phyloP scores from a whole-genome alignment of 371 early-diverging fungal genomes.

The Syncephalastrum racemosum region DNA sequence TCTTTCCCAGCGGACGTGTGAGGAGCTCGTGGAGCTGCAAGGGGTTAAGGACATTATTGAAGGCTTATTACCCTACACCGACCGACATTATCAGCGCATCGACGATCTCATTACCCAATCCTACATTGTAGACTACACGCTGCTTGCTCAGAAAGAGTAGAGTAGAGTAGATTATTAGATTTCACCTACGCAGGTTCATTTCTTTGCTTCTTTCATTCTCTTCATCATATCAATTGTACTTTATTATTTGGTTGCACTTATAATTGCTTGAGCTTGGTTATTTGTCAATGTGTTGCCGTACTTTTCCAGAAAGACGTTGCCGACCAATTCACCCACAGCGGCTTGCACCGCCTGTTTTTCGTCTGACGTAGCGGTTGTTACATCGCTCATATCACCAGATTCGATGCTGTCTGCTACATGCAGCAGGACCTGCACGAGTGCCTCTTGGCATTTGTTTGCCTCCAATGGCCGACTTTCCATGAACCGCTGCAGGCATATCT shows the following conservation, averaged over 20 bases:
- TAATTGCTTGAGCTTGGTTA: not conserved
- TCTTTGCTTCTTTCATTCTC: too few relatives aligned
- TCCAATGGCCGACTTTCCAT: conserved; percentile 28
- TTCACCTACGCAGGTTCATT: too few relatives aligned
- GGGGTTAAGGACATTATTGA: conserved; percentile 81
- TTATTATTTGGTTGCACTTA: conserved; percentile 11
- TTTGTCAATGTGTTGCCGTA: conserved; percentile 3
- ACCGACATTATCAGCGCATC: conserved; percentile 86
- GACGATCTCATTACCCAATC: conserved; percentile 84
- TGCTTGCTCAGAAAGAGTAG: conserved; percentile 59
- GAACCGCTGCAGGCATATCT: conserved; percentile 29
- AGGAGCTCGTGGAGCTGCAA: conserved; percentile 69
- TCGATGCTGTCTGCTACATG: too few relatives aligned
- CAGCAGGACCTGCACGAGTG: conserved; percentile 22
- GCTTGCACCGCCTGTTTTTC: too few relatives aligned
- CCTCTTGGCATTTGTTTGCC: conserved; percentile 41
- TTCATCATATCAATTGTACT: conserved; percentile 3
- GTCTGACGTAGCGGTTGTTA: too few relatives aligned
- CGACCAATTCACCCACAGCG: not conserved
- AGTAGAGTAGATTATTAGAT: conserved; percentile 3
- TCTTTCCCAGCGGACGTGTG: conserved; percentile 60
- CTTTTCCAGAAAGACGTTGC: conserved; percentile 8
- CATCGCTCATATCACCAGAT: too few relatives aligned
- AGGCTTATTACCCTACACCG: conserved; percentile 86
- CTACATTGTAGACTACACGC: conserved; percentile 85